Percentiles rank a stretch among this genome's conserved stretches.
Conservation (phyloP, 176 grass and related monocot genomes). For the Elaeis guineensis region DNA sequence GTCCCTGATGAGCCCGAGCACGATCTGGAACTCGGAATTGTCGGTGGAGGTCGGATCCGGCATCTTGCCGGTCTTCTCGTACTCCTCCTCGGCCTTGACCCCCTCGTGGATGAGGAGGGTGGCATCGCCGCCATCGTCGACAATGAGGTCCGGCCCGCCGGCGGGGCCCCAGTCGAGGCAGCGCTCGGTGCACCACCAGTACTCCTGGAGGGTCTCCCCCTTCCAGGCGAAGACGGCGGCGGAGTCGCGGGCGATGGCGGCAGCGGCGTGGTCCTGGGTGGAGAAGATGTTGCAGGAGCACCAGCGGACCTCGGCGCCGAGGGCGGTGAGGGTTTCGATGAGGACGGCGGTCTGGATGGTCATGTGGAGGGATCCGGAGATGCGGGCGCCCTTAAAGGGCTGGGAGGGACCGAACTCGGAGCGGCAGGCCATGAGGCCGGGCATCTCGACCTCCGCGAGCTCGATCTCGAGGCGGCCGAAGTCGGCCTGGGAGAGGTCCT, state of each 20-base stretch:
- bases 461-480: constrained; percentile 92
- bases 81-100: constrained; percentile 86
- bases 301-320: no score
- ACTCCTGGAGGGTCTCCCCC: constrained; percentile 91
- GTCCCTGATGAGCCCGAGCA: constrained; percentile 79
- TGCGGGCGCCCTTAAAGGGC: constrained; percentile 70
- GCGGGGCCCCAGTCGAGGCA: constrained; percentile 79
- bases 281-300: no score
- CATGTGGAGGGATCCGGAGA: constrained; percentile 97
- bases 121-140: constrained; percentile 86
- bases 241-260: constrained; percentile 83
- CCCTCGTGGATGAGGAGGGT: constrained; percentile 95
- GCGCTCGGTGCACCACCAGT: constrained; percentile 99
- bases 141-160: constrained; percentile 85
- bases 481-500: constrained; percentile 89
- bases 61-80: constrained; percentile 51
- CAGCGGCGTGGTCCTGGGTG: constrained; percentile 68
- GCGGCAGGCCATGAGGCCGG: constrained; percentile 83
- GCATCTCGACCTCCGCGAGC: constrained; percentile 95
- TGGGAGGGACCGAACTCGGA: constrained; percentile 68
- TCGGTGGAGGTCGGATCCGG: constrained; percentile 75
- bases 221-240: constrained; percentile 94
- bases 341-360: constrained; percentile 96
- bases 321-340: constrained; percentile 88
- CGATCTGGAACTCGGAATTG: constrained; percentile 98